Evolutionary conservation across 129 eudicot genomes (phyloP), one percentile per base, ranked within the genome.

Genomic region (Lactuca sativa): DNA sequence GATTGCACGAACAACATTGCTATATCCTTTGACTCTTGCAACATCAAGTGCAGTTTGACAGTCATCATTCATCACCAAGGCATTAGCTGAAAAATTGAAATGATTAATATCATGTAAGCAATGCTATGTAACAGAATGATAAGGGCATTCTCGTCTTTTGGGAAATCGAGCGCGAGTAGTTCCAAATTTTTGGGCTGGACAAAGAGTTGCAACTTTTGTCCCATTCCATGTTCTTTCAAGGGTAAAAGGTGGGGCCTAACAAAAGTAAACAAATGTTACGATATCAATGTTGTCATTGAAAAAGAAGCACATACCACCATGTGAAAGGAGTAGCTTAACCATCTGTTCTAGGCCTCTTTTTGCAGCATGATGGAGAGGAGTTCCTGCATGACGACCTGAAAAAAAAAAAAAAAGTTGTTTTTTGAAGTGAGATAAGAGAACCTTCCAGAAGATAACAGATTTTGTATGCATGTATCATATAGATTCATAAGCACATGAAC

Each of bases 301-400:
- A 32, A 67, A 73, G 14, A 58, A 55, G 61, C n/a, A 67, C 83
- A 60, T 36, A 91, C 97, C 97, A 78, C 96, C 93, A 84, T 80
- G 80, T 12, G 96, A 82, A 80, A 91, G 84, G 49, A 91, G 93
- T 67, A 91, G 69, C 48, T 84, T 84, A 47, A 88, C 97, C 70
- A 81, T 86, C 64, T 67, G 85, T 37, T 84, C 93, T 66, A 91
- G 81, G 58, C 97, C 97, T 73, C 97, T 86, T 82, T 86, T 88
- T 37, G 97, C 90, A 63, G 97, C 97, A 88, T 88, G 97, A 79
- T 91, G 97, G 48, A 91, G 76, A 55, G 97, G 96, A 44, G 96
- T 91, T 65, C 97, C 97, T 58, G 85, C 90, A 76, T 88, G 83
- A 38, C 93, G 93, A 15, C 97, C 97, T 91, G 62, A 37, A 66